These are phyloP conservation scores for Arachis stenosperma DNA, from an alignment of 306 rosid genomes.

Conservation along the genomic window DNA sequence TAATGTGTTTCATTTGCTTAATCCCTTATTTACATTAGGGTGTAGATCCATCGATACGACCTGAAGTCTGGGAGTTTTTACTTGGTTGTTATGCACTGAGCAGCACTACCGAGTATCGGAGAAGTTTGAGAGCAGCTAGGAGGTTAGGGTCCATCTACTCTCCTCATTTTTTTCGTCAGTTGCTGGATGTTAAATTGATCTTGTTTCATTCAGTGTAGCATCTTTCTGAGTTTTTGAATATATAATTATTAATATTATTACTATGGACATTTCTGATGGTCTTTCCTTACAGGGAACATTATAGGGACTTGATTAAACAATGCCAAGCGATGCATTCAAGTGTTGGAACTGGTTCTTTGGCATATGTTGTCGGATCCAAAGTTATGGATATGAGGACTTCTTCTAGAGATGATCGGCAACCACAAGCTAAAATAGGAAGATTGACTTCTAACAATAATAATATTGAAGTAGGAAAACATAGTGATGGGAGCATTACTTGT, in stretches of 20 bases:
- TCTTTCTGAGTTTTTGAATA: slow-evolving; percentile 32
- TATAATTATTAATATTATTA: slow-evolving; percentile 7
- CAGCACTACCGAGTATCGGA: slow-evolving; percentile 74
- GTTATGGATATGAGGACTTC: slow-evolving; percentile 91
- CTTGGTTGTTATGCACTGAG: slow-evolving; percentile 86
- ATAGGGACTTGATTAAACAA: slow-evolving; percentile 71
- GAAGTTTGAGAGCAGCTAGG: slow-evolving; percentile 77
- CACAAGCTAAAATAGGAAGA: slow-evolving; percentile 54
- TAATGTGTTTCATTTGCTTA: slow-evolving; percentile 40
- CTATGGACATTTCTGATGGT: slow-evolving; percentile 32
- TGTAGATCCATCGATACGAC: slow-evolving; percentile 87
- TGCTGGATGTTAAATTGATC: slow-evolving; percentile 34
- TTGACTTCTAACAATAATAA: slow-evolving; percentile 52
- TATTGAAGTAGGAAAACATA: slow-evolving; percentile 50
- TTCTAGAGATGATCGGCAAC: slow-evolving; percentile 56
- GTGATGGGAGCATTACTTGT: slow-evolving; percentile 53
- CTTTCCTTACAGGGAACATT: slow-evolving; percentile 74
- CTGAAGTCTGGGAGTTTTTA: slow-evolving; percentile 94
- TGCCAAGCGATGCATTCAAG: slow-evolving; percentile 91
- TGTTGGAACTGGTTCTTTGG: slow-evolving; percentile 93
- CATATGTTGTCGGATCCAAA: slow-evolving; percentile 88
- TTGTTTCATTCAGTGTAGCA: slow-evolving; percentile 32
- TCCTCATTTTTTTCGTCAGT: slow-evolving; percentile 32
- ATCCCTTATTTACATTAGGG: slow-evolving; percentile 56
- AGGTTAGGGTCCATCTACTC: slow-evolving; percentile 54